Evolutionary conservation across 2,329 filamentous ascomycete species (phyloP).

Genomic region (Calcarisporium arbuscula): DNA sequence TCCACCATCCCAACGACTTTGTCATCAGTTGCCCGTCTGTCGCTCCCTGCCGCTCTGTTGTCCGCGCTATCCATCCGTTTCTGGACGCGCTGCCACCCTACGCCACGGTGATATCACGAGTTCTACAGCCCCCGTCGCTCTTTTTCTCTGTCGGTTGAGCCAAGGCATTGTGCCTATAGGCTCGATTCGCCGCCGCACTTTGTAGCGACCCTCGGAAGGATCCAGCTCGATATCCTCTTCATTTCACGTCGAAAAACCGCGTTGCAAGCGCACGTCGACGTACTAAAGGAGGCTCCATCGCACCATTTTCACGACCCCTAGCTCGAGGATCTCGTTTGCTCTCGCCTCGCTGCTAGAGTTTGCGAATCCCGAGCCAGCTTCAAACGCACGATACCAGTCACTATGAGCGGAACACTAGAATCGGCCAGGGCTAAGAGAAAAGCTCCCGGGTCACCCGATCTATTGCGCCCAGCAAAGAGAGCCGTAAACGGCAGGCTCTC

Average conservation of each 20-base stretch:
- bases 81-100: slow-evolving; percentile 20
- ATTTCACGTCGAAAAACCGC: too few species aligned
- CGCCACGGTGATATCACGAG: slow-evolving; percentile 3
- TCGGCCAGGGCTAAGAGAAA: slow-evolving; percentile 46
- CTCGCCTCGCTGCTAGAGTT: too few species aligned
- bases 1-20: slow-evolving; percentile 13
- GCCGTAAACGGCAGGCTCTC: slow-evolving; percentile 41
- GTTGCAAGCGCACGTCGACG: too few species aligned
- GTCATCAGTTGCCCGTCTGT: slow-evolving; percentile 4
- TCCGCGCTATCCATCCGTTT: slow-evolving; percentile 10
- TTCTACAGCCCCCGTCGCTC: not conserved
- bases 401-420: slow-evolving; percentile 38
- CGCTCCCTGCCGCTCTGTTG: slow-evolving; percentile 5
- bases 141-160: too few species aligned
- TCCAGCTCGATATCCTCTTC: too few species aligned
- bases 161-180: not conserved
- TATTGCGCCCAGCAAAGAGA: slow-evolving; percentile 28
- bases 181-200: too few species aligned
- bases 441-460: slow-evolving; percentile 35
- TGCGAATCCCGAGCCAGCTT: too few species aligned
- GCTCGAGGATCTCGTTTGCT: too few species aligned
- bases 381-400: slow-evolving; percentile 9
- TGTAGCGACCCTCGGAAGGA: too few species aligned
- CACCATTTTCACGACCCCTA: too few species aligned
- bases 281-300: too few species aligned